Base-by-base conservation (phyloP, 2,329 filamentous ascomycete species). In the Trichoderma sp. region DNA sequence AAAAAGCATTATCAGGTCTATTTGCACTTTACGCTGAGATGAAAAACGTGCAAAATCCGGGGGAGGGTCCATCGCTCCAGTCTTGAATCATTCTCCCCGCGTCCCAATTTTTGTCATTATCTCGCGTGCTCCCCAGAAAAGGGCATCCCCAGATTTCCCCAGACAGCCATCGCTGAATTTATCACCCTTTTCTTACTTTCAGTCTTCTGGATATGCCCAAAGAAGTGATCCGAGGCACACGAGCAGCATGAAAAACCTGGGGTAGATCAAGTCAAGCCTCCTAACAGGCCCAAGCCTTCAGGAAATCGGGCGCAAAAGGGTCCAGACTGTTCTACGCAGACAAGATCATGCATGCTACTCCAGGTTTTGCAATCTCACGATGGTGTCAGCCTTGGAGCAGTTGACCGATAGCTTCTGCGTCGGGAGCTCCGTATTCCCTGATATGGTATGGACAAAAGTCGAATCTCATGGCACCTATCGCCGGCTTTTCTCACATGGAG, bases 141-240 rank as follows among this genome's bases (percentile, higher is more conserved):
- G 31, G 16, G n/a, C 57, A 37, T 24, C 62, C 64, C 64, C 55
- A 67, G 64, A 31, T 58, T 67, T 67, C 64, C 55, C 64, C 64
- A 59, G 64, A 47, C 40, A 49, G 16, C 7, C 55, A 59, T 19
- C 40, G 24, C 16, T 49, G 53, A 67, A 47, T 37, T 37, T 59
- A 59, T 43, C 31, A 21, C 33, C 37, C 35, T 43, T 47, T 14
- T 31, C 35, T 49, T 33, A 43, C n/a, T 49, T 49, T 49, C 8
- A 24, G n/a, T 31, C 14, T 16, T 47, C 64, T 52, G 37, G 40
- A 58, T 35, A 60, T 55, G 6, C 61, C 68, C 56, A 69, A 66
- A 69, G 47, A 29, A 69, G 68, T 27, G 56, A 69, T 65, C 68
- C 61, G 61, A 69, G 55, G 35, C 40, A 60, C 59, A 59, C 47